A percentile compares a stretch with the other conserved stretches of the same genome.
Conservation (phyloP, 768 basidiomycete species). For the Botryobasidium botryosum region DNA sequence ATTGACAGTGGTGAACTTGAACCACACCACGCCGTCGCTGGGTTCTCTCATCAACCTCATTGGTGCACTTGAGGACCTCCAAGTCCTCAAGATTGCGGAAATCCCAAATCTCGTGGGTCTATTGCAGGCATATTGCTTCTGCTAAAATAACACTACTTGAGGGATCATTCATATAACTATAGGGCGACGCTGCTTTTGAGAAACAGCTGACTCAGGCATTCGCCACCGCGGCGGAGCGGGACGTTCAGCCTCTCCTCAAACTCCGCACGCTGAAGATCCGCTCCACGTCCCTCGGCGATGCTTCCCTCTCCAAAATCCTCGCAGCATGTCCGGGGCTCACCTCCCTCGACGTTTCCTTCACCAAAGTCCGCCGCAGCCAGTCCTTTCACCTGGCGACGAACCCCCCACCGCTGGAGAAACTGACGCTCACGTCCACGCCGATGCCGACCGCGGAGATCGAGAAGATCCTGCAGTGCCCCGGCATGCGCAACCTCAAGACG, state of each 20-base stretch:
- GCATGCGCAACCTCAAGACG: conserved; percentile 29
- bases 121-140: neutral
- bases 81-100: conserved; percentile 45
- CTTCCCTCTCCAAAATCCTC: conserved; percentile 28
- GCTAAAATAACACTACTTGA: no score
- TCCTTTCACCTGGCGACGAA: conserved; percentile 5
- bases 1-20: conserved; percentile 38
- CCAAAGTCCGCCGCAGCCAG: conserved; percentile 26
- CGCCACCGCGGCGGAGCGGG: conserved; percentile 20
- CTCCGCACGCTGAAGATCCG: conserved; percentile 43
- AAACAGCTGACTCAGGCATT: conserved; percentile 48
- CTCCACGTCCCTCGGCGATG: conserved; percentile 35
- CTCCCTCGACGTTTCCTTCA: conserved; percentile 51
- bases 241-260: conserved; percentile 19
- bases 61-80: conserved; percentile 24
- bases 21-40: conserved; percentile 40
- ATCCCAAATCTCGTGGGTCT: conserved; percentile 40
- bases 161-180: no score
- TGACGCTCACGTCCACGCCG: conserved; percentile 43
- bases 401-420: conserved; percentile 30
- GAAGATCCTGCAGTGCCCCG: conserved; percentile 25
- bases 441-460: conserved; percentile 25
- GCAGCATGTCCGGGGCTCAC: conserved; percentile 31
- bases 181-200: no score
- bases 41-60: conserved; percentile 30